Base-by-base conservation (phyloP, 352 stramenopile genomes). In the Lagenidium sp. region DNA sequence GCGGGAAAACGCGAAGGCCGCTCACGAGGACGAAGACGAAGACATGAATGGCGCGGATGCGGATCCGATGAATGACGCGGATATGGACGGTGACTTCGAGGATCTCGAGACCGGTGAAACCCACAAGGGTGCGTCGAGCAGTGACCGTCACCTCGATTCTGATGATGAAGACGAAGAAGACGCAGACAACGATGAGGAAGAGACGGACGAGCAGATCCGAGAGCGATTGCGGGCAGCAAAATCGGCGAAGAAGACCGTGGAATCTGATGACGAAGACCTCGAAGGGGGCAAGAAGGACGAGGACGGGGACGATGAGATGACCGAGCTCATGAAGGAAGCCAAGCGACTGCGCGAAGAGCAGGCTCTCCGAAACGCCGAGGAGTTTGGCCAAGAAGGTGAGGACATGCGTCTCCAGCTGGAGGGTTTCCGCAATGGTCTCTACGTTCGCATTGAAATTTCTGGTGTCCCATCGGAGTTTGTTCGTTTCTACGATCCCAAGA, bases 371-470 rank as follows among this genome's bases (percentile, higher is more conserved):
- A 99, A 98, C 46, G 64, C 82, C 4, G 69, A 96, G 44, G 96
- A 99, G 62, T 99, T 99, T 57, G 94, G 85, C 4, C 69, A 91
- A 31, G 92, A 98, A 65, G 91, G 91, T 10, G 94, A 98, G 48
- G 72, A 92, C 32, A 85, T 85, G 63, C 77, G 92, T 44, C 55
- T 97, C 29, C 71, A 94, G 36, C 78, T 97, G 36, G 92, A 98
- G 67, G 96, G 96, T 20, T 98, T 97, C 62, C 85, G 87, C 29
- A 93, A 98, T 50, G 96, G 96, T 7, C 55, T 97, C 2, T 99
- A 99, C 65, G 95, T 98, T 32, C 92, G 96, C 25, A 89, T 99
- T n/a, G 75, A 96, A 47, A 90, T 99, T 50, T 88, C 96, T 15
- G 80, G 76, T 12, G 77, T 99, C 0, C 91, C 95, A 30, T 60